A percentile compares a stretch with the other conserved stretches of the same genome.
Evolutionary conservation across 2,329 filamentous ascomycete species (phyloP).

Genomic region (Colletotrichum truncatum): DNA sequence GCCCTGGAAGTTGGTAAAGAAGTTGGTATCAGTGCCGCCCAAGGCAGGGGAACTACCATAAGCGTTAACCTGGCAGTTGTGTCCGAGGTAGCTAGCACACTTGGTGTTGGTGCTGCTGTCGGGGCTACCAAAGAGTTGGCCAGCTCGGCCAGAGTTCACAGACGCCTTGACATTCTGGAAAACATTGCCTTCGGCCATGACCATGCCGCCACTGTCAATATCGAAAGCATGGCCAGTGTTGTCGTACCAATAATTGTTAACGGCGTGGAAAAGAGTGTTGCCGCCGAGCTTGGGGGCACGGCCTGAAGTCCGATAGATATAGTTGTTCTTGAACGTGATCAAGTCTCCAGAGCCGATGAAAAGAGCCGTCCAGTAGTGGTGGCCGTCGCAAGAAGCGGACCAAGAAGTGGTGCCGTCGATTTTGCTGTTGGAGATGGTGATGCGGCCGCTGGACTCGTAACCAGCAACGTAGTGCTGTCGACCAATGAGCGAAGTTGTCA

Average conservation of each 20-base stretch:
- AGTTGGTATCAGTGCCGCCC: conserved; percentile 51
- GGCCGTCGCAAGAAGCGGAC: conserved; percentile 65
- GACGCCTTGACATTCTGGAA: conserved; percentile 62
- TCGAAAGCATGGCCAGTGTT: conserved; percentile 68
- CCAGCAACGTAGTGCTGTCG: conserved; percentile 70
- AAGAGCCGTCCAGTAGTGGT: conserved; percentile 70
- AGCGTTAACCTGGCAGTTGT: conserved; percentile 59
- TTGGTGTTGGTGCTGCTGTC: conserved; percentile 44
- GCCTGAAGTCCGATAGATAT: conserved; percentile 66
- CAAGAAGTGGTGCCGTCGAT: conserved; percentile 64
- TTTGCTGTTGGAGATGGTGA: conserved; percentile 69
- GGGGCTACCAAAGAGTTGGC: conserved; percentile 44
- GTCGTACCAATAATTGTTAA: conserved; percentile 69
- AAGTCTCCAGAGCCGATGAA: conserved; percentile 64
- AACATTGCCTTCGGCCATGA: conserved; percentile 64
- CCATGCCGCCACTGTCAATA: conserved; percentile 49
- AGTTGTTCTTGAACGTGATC: conserved; percentile 68
- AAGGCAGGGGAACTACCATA: conserved; percentile 52
- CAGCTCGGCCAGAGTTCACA: conserved; percentile 44
- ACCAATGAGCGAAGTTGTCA: conserved; percentile 65
- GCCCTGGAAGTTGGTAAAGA: conserved; percentile 52
- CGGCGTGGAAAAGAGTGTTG: conserved; percentile 65
- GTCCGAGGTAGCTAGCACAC: conserved; percentile 57
- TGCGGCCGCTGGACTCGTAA: conserved; percentile 58
- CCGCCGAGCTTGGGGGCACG: conserved; percentile 66